phyloP scores from a whole-genome alignment of 306 rosid species.

The Comarum palustre region DNA sequence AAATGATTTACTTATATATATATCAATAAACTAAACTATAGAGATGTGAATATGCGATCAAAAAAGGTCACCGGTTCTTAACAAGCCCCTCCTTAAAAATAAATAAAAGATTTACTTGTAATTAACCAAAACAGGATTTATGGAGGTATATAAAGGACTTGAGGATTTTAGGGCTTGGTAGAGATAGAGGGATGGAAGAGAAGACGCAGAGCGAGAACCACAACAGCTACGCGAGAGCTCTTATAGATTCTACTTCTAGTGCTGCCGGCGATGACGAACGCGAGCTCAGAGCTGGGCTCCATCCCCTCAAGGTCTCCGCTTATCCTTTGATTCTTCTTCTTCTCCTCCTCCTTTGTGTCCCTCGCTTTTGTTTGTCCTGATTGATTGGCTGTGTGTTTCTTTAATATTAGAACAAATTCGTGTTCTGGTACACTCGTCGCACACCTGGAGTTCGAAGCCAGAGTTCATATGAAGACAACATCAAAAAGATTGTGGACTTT shows the following conservation, averaged over 20 bases:
- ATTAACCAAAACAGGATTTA: too few relatives aligned
- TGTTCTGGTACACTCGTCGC: constrained; percentile 94
- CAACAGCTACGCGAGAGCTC: constrained; percentile 14
- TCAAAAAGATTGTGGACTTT: constrained; percentile 82
- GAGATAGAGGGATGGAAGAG: constrained; percentile 36
- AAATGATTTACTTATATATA: too few relatives aligned
- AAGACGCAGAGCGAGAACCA: constrained; percentile 33
- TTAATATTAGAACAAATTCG: constrained; percentile 61
- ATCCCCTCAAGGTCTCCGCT: constrained; percentile 34
- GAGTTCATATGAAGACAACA: constrained; percentile 82
- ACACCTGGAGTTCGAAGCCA: constrained; percentile 78
- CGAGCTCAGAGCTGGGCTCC: constrained; percentile 52
- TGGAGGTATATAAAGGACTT: too few relatives aligned
- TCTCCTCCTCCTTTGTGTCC: too few relatives aligned
- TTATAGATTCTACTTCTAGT: constrained; percentile 22
- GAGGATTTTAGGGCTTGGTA: constrained; percentile 32
- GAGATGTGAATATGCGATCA: too few relatives aligned
- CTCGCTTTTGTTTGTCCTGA: not conserved
- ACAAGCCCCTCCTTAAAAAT: too few relatives aligned
- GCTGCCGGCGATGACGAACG: constrained; percentile 31
- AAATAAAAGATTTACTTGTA: too few relatives aligned
- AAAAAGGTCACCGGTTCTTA: too few relatives aligned
- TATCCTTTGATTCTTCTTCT: too few relatives aligned
- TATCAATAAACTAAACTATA: too few relatives aligned
- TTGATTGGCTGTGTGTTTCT: not conserved